These are phyloP conservation scores for Pisolithus sp. DNA, from an alignment of 768 basidiomycete species.

Conservation along the genomic window DNA sequence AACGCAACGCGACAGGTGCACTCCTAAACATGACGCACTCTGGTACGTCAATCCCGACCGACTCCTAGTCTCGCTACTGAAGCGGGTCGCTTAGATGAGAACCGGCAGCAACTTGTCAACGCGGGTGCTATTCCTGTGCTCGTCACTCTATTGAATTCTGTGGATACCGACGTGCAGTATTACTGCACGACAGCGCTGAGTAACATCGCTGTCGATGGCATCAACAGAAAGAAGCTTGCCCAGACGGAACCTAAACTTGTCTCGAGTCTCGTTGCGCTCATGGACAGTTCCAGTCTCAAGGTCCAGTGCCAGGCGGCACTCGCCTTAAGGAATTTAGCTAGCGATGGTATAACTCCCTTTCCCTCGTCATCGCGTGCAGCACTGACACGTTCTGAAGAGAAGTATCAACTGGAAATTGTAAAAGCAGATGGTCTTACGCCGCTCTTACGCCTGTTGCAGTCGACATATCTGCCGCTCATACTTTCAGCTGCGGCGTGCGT, in stretches of 20 bases:
- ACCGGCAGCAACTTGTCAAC: conserved; percentile 95
- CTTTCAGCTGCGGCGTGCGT: conserved; percentile 98
- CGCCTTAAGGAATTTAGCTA: conserved; percentile 92
- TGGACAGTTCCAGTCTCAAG: conserved; percentile 97
- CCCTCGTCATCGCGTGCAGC: conserved; percentile 11
- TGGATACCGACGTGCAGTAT: conserved; percentile 99
- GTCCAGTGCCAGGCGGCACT: conserved; percentile 98
- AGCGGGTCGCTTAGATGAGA: conserved; percentile 66
- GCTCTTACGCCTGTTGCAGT: conserved; percentile 89
- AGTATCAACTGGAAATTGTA: conserved; percentile 98
- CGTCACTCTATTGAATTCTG: conserved; percentile 87
- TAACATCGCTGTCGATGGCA: conserved; percentile 97
- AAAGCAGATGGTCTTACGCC: conserved; percentile 90
- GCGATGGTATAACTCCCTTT: conserved; percentile 60
- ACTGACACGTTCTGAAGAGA: conserved; percentile 49
- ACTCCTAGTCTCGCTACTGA: conserved; percentile 4
- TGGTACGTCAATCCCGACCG: conserved; percentile 41
- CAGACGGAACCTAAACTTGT: conserved; percentile 93
- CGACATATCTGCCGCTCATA: conserved; percentile 95
- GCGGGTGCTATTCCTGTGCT: conserved; percentile 98
- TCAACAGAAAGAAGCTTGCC: conserved; percentile 90
- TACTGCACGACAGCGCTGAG: conserved; percentile 98
- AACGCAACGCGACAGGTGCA: conserved; percentile 97
- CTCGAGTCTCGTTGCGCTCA: conserved; percentile 84
- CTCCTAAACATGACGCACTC: conserved; percentile 99